Base-by-base conservation (phyloP, 78 protist genomes). In the Ministeria vibrans region DNA sequence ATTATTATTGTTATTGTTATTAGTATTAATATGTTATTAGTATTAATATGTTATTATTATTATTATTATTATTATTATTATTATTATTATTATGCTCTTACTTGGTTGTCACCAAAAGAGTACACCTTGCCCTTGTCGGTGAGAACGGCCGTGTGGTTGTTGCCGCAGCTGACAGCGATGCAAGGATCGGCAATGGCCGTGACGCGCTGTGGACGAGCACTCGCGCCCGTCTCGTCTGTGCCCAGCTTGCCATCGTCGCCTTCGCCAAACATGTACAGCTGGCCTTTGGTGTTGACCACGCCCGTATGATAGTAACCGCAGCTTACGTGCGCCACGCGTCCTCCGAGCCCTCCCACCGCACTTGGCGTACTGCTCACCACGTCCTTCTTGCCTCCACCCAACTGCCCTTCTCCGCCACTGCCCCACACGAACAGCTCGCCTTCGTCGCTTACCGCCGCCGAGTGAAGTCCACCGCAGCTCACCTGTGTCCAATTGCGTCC, bases 391-490 rank as follows among this genome's bases (percentile, higher is more conserved):
- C 66, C 66, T 3, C 36, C 28, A 30, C 66, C 66, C n/a, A 59
- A 30, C 66, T 59, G 66, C 5, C 66, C 66, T 11, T 59, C 66
- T 13, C 36, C 20, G 15, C 66, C 66, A 4, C 36, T 59, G n/a
- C 66, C 66, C 66, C 66, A 59, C 66, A 59, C 66, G n/a, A 59
- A 30, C 66, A 59, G 36, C 36, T 28, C 66, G 13, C 66, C 66
- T 11, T 59, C 66, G 36, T 59, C 66, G 36, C 36, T 59, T 13
- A 59, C 36, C 66, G 66, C 66, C 7, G 66, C 66, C 36, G 36
- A 59, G 66, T 59, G 66, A 11, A 28, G 28, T 23, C 36, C 66
- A 30, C 66, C 66, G 66, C 66, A 59, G 66, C 36, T 28, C 15
- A 59, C 66, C 66, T 28, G 20, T 3, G 34, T 15, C 36, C 28